Conservation (phyloP, 1,284 basidiomycete genomes). For the Stereum hirsutum region DNA sequence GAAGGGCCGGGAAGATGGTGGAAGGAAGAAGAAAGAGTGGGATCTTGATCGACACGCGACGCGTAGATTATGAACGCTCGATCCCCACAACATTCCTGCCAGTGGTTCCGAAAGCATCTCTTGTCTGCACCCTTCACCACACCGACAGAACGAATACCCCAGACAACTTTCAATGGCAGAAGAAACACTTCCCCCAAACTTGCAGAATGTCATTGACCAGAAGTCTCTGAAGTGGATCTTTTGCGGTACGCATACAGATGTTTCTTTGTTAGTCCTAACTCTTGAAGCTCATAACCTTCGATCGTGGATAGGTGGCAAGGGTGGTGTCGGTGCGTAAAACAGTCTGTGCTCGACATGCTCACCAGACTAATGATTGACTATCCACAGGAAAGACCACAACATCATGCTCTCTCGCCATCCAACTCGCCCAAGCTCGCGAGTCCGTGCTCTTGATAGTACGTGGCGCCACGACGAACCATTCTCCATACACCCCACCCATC, state of each 20-base stretch:
- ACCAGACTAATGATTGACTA: conserved; percentile 3
- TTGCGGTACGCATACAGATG: conserved; percentile 84
- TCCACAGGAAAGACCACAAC: conserved; percentile 86
- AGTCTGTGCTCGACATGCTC: not conserved
- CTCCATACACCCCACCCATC: not conserved
- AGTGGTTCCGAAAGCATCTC: too few relatives aligned
- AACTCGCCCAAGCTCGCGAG: conserved; percentile 79
- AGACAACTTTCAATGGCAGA: too few relatives aligned
- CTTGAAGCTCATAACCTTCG: conserved; percentile 1
- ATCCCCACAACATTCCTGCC: too few relatives aligned
- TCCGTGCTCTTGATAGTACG: conserved; percentile 90
- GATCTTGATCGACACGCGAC: too few relatives aligned
- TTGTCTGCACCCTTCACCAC: too few relatives aligned
- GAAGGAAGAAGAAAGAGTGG: not conserved
- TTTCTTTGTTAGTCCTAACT: conserved; percentile 15
- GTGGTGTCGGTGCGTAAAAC: conserved; percentile 76
- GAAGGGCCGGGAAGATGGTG: too few relatives aligned
- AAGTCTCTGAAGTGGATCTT: conserved; percentile 92
- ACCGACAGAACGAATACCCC: too few relatives aligned
- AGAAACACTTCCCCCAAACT: conserved; percentile 64
- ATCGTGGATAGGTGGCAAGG: conserved; percentile 71
- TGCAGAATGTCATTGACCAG: conserved; percentile 88
- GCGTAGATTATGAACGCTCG: too few relatives aligned
- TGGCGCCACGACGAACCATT: conserved; percentile 11
- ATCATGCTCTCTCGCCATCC: conserved; percentile 92